Percentiles rank a stretch among this genome's conserved stretches.
phyloP scores from a whole-genome alignment of 345 rosid genomes.

The Combretum micranthum region DNA sequence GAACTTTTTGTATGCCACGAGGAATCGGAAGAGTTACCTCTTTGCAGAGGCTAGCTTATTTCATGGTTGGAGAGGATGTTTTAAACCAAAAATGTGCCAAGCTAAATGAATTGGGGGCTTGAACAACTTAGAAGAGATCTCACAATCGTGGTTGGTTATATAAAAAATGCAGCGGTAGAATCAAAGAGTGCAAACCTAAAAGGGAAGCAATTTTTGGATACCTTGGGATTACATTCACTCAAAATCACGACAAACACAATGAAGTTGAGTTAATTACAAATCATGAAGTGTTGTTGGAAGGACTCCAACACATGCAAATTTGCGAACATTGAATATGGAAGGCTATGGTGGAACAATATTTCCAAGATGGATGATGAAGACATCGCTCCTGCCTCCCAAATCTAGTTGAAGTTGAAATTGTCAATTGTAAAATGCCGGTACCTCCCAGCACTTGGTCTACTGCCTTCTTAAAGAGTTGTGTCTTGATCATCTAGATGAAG shows the following conservation, averaged over 20 bases:
- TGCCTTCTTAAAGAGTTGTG: conserved; percentile 16
- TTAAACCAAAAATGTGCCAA: too few relatives aligned
- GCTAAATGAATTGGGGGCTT: too few relatives aligned
- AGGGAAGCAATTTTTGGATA: not conserved
- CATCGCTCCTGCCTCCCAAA: conserved; percentile 6
- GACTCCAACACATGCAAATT: conserved; percentile 10
- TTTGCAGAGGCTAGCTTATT: not conserved
- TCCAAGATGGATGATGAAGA: conserved; percentile 16
- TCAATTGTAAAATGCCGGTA: conserved; percentile 5
- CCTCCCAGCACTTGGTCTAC: conserved; percentile 20
- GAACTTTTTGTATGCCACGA: not conserved
- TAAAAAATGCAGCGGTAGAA: not conserved
- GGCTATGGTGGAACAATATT: conserved; percentile 9
- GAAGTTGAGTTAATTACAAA: not conserved
- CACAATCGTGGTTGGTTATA: not conserved
- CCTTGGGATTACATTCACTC: not conserved
- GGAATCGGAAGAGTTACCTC: not conserved
- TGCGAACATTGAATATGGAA: conserved; percentile 9
- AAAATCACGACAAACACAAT: too few relatives aligned
- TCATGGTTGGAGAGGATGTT: not conserved
- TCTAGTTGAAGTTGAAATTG: conserved; percentile 8
- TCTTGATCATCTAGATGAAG: conserved; percentile 13
- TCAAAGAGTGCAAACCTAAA: not conserved
- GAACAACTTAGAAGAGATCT: too few relatives aligned
- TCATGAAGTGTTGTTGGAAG: conserved; percentile 3